phyloP scores from a whole-genome alignment of 352 stramenopile genomes.

The Phytopythium cucurbitacearum region DNA sequence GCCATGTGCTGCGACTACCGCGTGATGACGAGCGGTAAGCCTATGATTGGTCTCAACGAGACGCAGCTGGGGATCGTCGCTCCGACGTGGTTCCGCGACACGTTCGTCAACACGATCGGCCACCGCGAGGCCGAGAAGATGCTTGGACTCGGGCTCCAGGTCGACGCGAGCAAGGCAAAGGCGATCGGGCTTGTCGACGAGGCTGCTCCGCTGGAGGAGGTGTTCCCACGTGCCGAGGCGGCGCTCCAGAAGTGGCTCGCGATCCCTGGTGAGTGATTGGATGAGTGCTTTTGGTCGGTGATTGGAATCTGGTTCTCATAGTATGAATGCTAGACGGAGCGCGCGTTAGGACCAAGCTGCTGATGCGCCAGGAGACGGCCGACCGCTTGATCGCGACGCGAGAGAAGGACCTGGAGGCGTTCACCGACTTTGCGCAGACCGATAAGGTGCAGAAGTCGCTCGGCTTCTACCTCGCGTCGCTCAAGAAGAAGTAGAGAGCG shows the following conservation, averaged over 20 bases:
- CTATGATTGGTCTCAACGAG: slow-evolving; percentile 94
- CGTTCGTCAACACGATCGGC: slow-evolving; percentile 83
- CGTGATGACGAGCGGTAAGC: slow-evolving; percentile 86
- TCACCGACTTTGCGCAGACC: slow-evolving; percentile 69
- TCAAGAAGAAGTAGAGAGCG: slow-evolving; percentile 65
- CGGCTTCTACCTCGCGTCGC: slow-evolving; percentile 66
- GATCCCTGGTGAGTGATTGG: slow-evolving; percentile 55
- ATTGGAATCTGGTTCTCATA: slow-evolving; percentile 1
- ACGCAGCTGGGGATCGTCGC: slow-evolving; percentile 91
- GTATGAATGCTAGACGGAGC: slow-evolving; percentile 36
- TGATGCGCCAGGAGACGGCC: slow-evolving; percentile 75
- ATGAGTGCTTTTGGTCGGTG: not conserved
- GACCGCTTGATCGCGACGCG: slow-evolving; percentile 45
- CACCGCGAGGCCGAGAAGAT: slow-evolving; percentile 85
- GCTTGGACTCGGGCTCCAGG: slow-evolving; percentile 73
- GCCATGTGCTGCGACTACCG: slow-evolving; percentile 94
- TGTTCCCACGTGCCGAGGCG: slow-evolving; percentile 57
- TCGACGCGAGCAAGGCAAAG: slow-evolving; percentile 72
- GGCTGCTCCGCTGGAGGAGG: slow-evolving; percentile 68
- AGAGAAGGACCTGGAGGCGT: slow-evolving; percentile 62
- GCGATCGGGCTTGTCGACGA: slow-evolving; percentile 76
- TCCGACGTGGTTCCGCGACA: slow-evolving; percentile 75
- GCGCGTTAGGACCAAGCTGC: slow-evolving; percentile 67
- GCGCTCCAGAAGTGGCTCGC: slow-evolving; percentile 74
- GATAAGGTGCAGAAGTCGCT: slow-evolving; percentile 84